Evolutionary conservation across 2,329 filamentous ascomycete genomes (phyloP).

Genomic region (Aspergillus caelatus): DNA sequence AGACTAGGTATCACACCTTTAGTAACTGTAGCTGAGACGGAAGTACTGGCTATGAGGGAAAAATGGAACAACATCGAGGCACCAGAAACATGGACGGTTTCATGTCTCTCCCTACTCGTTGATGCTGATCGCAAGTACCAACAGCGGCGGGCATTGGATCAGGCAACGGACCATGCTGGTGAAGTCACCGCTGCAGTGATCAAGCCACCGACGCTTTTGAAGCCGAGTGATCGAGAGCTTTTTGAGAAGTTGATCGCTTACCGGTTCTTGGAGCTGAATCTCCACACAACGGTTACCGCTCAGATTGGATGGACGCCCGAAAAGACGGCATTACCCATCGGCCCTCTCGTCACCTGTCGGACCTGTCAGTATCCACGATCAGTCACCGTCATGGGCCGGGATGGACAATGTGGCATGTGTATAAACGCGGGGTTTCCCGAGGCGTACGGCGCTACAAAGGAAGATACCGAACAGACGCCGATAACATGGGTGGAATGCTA

Average conservation of each 20-base stretch:
- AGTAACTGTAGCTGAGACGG: conserved; percentile 43
- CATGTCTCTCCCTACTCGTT: conserved; percentile 51
- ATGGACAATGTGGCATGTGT: conserved; percentile 49
- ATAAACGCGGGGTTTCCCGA: neutral
- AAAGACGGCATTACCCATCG: conserved; percentile 49
- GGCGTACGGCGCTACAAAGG: neutral
- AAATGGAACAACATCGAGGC: conserved; percentile 53
- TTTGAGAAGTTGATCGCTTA: neutral
- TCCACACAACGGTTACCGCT: conserved; percentile 49
- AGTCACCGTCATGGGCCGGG: conserved; percentile 52
- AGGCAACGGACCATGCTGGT: neutral
- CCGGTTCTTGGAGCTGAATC: conserved; percentile 49
- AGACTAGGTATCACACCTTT: conserved; percentile 52
- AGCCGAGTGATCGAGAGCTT: neutral
- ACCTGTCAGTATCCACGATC: conserved; percentile 51
- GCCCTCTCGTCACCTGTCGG: conserved; percentile 47
- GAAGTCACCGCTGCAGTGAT: neutral
- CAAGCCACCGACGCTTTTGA: neutral
- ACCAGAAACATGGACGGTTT: conserved; percentile 55
- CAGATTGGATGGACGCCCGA: conserved; percentile 51
- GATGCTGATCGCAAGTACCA: conserved; percentile 48
- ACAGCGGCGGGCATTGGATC: conserved; percentile 11
- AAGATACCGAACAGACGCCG: conserved; percentile 20
- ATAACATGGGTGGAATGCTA: conserved; percentile 54
- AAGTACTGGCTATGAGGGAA: conserved; percentile 46